Base-by-base conservation (phyloP, 805 yeast genomes). In the Torulaspora gathmanii region DNA sequence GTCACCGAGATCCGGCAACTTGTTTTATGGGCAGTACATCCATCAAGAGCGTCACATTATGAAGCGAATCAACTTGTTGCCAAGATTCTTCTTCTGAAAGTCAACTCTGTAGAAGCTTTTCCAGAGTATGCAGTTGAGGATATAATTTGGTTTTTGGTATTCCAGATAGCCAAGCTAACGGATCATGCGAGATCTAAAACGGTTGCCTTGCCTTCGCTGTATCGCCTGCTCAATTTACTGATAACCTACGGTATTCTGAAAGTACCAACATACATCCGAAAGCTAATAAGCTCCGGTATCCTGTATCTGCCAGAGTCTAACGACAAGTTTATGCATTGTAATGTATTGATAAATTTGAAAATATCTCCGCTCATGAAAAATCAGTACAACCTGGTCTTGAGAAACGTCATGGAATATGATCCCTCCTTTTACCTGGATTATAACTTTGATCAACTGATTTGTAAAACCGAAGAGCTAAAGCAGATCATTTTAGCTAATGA, bases 201-300 rank as follows among this genome's bases (percentile, higher is more conserved):
- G 8, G 54, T 62, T 2, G 50, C 67, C 63, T 34, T 65, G 56
- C 49, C 68, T 51, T 48, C 61, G 11, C 30, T 78, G 12, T 77
- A 78, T 51, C 68, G 71, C 22, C 67, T 76, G 25, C 44, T 80
- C 23, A 76, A 76, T 44, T 60, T 68, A 15, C 51, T 70, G 13
- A 57, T 60, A 5, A 70, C 68, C 10, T 70, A 74, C 13, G 68
- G 74, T 11, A 67, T 72, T 38, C 67, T 74, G n/a, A 77, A 74
- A 45, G 63, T 65, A 1, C 62, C 72, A 0, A 74, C 84, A 1
- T 91, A 91, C 57, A 71, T 90, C 46, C 70, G 97, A 56, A 79
- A 82, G 53, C 68, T 90, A 29, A 89, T 91, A 36, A 87, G 96
- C 8, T 81, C 93, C 0, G 99, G 97, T 4, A 71, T 88, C 0